phyloP scores from a whole-genome alignment of 441 rosid species.

The Croton laevigatus region DNA sequence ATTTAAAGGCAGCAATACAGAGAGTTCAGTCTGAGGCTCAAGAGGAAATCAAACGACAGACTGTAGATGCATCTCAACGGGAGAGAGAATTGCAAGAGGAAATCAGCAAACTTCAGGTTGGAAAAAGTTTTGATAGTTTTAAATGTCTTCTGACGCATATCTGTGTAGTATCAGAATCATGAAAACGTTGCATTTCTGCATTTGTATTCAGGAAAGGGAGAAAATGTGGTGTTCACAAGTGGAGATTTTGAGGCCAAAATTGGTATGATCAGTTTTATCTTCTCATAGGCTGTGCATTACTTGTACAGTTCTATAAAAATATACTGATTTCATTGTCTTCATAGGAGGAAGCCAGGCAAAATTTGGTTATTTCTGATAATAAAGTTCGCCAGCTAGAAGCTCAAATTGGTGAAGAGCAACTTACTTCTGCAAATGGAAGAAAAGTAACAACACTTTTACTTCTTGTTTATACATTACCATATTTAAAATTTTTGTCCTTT shows the following conservation, averaged over 20 bases:
- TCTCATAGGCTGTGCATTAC: not conserved
- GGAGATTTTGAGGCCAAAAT: slow-evolving; percentile 72
- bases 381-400: slow-evolving; percentile 89
- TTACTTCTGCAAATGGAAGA: slow-evolving; percentile 55
- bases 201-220: slow-evolving; percentile 62
- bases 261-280: slow-evolving; percentile 46
- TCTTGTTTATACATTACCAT: slow-evolving; percentile 8
- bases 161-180: slow-evolving; percentile 16
- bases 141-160: slow-evolving; percentile 12
- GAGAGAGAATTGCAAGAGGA: slow-evolving; percentile 53
- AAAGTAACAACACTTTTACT: slow-evolving; percentile 44
- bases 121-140: slow-evolving; percentile 23
- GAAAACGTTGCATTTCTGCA: slow-evolving; percentile 24
- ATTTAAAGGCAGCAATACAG: slow-evolving; percentile 73
- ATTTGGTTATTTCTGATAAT: slow-evolving; percentile 77
- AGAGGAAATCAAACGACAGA: slow-evolving; percentile 59
- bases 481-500: not conserved
- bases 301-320: slow-evolving; percentile 5
- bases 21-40: slow-evolving; percentile 77
- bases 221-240: slow-evolving; percentile 70
- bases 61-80: slow-evolving; percentile 56
- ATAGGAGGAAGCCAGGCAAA: slow-evolving; percentile 87
- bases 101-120: slow-evolving; percentile 82
- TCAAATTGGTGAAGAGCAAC: slow-evolving; percentile 75
- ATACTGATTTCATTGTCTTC: slow-evolving; percentile 19